A percentile compares a stretch with the other conserved stretches of the same genome.
Conservation (phyloP, 768 basidiomycete genomes). For the Kwoniella europaea region DNA sequence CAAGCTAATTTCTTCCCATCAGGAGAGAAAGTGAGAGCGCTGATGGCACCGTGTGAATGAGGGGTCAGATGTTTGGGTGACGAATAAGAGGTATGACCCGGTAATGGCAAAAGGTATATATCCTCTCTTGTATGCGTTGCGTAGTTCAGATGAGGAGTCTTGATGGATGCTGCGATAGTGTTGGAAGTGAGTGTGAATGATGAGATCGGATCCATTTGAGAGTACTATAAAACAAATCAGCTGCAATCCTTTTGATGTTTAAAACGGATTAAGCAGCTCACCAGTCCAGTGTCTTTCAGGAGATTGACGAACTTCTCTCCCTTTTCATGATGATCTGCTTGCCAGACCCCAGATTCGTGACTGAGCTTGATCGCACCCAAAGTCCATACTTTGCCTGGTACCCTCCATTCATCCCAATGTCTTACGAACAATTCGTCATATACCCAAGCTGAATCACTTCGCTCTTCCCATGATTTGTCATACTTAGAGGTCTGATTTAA, state of each 20-base stretch:
- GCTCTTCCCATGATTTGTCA: slow-evolving; percentile 60
- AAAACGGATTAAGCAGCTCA: slow-evolving; percentile 19
- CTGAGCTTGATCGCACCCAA: slow-evolving; percentile 28
- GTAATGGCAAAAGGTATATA: slow-evolving; percentile 60
- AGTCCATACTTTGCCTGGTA: slow-evolving; percentile 45
- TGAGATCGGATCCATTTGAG: slow-evolving; percentile 66
- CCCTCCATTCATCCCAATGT: slow-evolving; percentile 49
- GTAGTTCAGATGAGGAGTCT: slow-evolving; percentile 75
- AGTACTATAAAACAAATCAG: slow-evolving; percentile 62
- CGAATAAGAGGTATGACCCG: slow-evolving; percentile 53
- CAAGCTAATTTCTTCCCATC: slow-evolving; percentile 78
- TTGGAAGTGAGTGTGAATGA: slow-evolving; percentile 60
- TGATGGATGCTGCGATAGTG: slow-evolving; percentile 80
- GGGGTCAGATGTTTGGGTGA: slow-evolving; percentile 69
- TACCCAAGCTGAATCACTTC: slow-evolving; percentile 41
- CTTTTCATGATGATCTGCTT: slow-evolving; percentile 71
- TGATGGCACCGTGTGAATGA: slow-evolving; percentile 81
- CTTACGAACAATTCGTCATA: slow-evolving; percentile 48
- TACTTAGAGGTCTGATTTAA: slow-evolving; percentile 71
- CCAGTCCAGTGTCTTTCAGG: slow-evolving; percentile 32
- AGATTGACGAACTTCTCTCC: slow-evolving; percentile 44
- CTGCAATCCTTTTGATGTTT: background rate
- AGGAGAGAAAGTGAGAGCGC: slow-evolving; percentile 71
- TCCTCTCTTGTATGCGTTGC: slow-evolving; percentile 91
- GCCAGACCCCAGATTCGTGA: slow-evolving; percentile 55